Base-by-base conservation (phyloP, 2,329 filamentous ascomycete genomes). In the Monosporascus ibericus region DNA sequence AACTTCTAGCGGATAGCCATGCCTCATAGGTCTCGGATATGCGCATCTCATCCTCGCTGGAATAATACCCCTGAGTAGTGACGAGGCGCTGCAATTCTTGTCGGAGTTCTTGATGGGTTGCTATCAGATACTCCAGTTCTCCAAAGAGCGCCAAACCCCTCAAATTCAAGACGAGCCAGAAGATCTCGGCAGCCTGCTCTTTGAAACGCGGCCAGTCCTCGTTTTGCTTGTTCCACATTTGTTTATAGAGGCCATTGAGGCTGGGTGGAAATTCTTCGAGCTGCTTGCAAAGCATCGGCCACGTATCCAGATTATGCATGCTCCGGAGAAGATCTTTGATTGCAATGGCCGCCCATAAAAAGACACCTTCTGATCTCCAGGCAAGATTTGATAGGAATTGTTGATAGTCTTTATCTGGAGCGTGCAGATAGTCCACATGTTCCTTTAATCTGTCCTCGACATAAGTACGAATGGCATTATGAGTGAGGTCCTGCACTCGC, bases 221-320 rank as follows among this genome's bases (percentile, higher is more conserved):
- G 37, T 54, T 56, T 36, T 46, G 40, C 14, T 46, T 57, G 4
- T 53, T 42, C 57, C 55, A 58, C 52, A 59, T 59, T 25, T 52
- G 51, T 17, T 48, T 48, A 27, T 52, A 59, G n/a, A 59, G 24
- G 1, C 38, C 48, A 30, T 56, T 30, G 18, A 59, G 52, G 5
- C 38, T 44, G 15, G 49, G 48, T 24, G 49, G 39, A 37, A 52
- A 49, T n/a, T 52, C 38, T 17, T 48, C n/a, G 4, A 55, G 42
- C 34, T 49, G 49, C 22, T 40, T 15, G 5, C 37, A 14, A 6
- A 59, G 36, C 6, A 36, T 25, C 20, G 44, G 27, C 48, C 46
- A 53, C 6, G 47, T 46, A 30, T 59, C 50, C 6, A 47, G 34
- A 27, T 58, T 53, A 14, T 52, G 47, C 18, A 56, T 48, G 4